phyloP scores from a whole-genome alignment of 768 basidiomycete species.

The Amanita muscaria region DNA sequence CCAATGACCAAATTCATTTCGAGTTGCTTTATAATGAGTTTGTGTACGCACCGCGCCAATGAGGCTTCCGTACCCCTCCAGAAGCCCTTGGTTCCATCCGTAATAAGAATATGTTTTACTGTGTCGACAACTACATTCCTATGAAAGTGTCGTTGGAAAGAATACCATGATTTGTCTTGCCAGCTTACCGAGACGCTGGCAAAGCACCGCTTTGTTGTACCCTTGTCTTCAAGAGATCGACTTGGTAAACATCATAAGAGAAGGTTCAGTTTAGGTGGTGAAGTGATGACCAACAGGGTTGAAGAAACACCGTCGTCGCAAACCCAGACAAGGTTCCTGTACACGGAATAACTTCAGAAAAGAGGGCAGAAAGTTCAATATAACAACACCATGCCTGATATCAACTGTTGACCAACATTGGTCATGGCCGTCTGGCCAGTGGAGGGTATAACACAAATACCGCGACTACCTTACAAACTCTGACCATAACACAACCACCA shows the following conservation, averaged over 20 bases:
- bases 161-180: no score
- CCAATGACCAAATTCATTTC: background rate
- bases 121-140: conserved; percentile 41
- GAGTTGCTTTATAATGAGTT: background rate
- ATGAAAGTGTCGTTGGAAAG: no score
- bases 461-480: no score
- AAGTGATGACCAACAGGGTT: conserved; percentile 58
- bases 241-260: conserved; percentile 25
- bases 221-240: conserved; percentile 90
- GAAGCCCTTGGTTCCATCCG: conserved; percentile 61
- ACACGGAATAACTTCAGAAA: background rate
- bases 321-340: conserved; percentile 74
- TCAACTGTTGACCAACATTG: conserved; percentile 59
- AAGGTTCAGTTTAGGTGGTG: background rate
- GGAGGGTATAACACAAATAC: no score
- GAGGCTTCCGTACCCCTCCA: conserved; percentile 89
- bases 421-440: conserved; percentile 31
- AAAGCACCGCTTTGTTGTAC: conserved; percentile 70
- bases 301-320: conserved; percentile 63
- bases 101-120: conserved; percentile 46
- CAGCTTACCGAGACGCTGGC: conserved; percentile 29
- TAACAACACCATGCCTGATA: conserved; percentile 59
- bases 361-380: no score
- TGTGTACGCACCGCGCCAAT: conserved; percentile 47
- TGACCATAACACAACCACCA: conserved; percentile 2